Evolutionary conservation across 176 grass and related monocot genomes (phyloP).

Genomic region (Otatea glauca): DNA sequence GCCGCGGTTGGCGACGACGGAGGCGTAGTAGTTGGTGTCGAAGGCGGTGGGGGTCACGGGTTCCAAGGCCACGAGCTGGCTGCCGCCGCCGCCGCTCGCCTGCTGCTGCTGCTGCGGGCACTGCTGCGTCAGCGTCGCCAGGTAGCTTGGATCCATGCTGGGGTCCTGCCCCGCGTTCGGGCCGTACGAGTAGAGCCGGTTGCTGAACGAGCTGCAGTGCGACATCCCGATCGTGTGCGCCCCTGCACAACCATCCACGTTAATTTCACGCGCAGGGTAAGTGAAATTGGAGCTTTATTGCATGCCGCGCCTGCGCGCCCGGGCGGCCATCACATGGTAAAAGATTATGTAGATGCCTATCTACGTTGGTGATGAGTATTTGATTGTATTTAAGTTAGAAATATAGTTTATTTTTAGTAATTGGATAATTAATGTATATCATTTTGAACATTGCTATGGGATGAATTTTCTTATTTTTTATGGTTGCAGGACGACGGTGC

Average conservation of each 20-base stretch:
- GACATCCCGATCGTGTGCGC: constrained; percentile 84
- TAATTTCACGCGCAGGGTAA: neutral
- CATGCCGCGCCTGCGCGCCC: neutral
- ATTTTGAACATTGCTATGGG: too few species aligned
- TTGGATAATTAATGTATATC: too few species aligned
- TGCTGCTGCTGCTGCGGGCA: constrained; percentile 55
- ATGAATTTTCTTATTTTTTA: too few species aligned
- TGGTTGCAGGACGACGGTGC: too few species aligned
- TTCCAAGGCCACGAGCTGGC: constrained; percentile 60
- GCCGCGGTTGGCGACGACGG: constrained; percentile 62
- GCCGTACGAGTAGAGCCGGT: constrained; percentile 60
- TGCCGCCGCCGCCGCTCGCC: neutral
- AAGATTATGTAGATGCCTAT: too few species aligned
- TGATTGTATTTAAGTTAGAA: too few species aligned
- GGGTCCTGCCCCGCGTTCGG: constrained; percentile 59
- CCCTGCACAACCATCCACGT: constrained; percentile 32
- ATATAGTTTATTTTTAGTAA: too few species aligned
- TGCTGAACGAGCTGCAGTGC: constrained; percentile 76
- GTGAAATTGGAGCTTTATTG: neutral
- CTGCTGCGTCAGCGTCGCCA: constrained; percentile 51
- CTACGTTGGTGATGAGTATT: too few species aligned
- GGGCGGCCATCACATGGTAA: neutral
- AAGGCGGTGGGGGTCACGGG: constrained; percentile 64
- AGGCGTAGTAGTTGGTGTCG: constrained; percentile 80
- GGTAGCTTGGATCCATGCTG: constrained; percentile 62